Conservation (phyloP, 441 rosid species). For the Euphorbia celastroides region DNA sequence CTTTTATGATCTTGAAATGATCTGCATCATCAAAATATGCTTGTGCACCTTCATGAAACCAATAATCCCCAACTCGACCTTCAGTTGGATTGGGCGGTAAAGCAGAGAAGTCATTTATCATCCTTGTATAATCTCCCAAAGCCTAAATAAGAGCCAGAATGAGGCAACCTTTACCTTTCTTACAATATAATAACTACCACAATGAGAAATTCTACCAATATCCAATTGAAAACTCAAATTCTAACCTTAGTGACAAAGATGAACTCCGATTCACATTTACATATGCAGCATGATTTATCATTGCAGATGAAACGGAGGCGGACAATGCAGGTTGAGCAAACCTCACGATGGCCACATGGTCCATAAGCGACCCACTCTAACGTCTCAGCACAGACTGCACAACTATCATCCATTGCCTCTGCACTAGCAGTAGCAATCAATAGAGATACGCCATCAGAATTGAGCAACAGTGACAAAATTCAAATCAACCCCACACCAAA, state of each 20-base stretch:
- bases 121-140: conserved; percentile 66
- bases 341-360: conserved; percentile 77
- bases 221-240: background rate
- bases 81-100: conserved; percentile 57
- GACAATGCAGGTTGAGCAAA: conserved; percentile 78
- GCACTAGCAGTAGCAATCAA: background rate
- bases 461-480: background rate
- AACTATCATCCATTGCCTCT: conserved; percentile 65
- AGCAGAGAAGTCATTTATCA: conserved; percentile 64
- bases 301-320: conserved; percentile 79
- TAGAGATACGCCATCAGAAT: background rate
- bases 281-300: conserved; percentile 79
- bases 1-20: conserved; percentile 75
- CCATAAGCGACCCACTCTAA: conserved; percentile 92
- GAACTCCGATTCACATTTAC: conserved; percentile 56
- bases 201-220: background rate
- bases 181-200: background rate
- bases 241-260: conserved; percentile 76
- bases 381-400: conserved; percentile 81
- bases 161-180: background rate
- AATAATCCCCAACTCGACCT: conserved; percentile 54
- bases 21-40: conserved; percentile 76
- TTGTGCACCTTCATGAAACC: conserved; percentile 68
- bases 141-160: conserved; percentile 39
- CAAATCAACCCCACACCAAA: background rate